These are phyloP conservation scores for Breviolum minutum DNA, from an alignment of 73 alveolate genomes.

Conservation along the genomic window DNA sequence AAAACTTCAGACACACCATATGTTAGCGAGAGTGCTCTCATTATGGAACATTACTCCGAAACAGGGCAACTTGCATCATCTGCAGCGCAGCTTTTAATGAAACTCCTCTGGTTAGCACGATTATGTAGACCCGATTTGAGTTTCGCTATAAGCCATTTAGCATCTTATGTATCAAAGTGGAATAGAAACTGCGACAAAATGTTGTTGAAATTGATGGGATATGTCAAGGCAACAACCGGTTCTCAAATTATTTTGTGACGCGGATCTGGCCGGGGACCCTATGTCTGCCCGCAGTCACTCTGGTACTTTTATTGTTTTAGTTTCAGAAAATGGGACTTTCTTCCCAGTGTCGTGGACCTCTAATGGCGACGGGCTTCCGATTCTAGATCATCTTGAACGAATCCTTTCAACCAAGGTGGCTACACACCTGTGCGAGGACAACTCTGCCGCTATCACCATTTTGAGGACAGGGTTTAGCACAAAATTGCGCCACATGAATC, in stretches of 20 bases:
- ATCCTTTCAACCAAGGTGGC: not conserved
- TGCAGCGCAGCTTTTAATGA: conserved; percentile 5
- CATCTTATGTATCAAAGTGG: not conserved
- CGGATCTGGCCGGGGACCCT: conserved; percentile 27
- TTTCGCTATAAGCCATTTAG: not conserved
- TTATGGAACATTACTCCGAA: not conserved
- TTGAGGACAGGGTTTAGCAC: not conserved
- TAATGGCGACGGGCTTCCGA: conserved; percentile 13
- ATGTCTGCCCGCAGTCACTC: not conserved
- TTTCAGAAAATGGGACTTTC: not conserved
- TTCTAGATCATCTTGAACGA: not conserved
- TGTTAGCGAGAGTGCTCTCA: not conserved
- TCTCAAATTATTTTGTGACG: not conserved
- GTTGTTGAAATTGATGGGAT: not conserved
- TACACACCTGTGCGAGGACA: not conserved
- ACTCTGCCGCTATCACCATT: not conserved
- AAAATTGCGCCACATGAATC: not conserved
- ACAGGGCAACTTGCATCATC: not conserved
- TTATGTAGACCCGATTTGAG: not conserved
- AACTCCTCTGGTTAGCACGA: conserved; percentile 14
- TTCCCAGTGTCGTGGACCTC: conserved; percentile 22
- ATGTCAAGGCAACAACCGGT: not conserved
- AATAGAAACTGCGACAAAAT: not conserved
- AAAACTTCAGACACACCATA: not conserved
- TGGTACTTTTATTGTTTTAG: not conserved